These are phyloP conservation scores for Hamigera avellanea DNA, from an alignment of 495 filamentous ascomycete genomes.

Conservation along the genomic window DNA sequence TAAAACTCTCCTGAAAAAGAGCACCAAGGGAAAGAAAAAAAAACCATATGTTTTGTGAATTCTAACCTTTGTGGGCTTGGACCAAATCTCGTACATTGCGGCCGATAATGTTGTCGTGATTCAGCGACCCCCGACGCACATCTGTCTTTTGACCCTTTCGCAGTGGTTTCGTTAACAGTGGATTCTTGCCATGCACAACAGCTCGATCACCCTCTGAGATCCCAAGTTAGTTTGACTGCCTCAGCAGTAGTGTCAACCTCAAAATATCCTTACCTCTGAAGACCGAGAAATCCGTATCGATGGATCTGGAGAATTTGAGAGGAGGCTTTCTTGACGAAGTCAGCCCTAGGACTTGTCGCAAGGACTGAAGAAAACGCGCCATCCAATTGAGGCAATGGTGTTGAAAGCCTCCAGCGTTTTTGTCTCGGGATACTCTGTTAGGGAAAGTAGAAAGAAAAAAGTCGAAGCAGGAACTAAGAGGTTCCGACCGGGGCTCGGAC, in stretches of 20 bases:
- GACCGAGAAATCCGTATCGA: slow-evolving; percentile 30
- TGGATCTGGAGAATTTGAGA: slow-evolving; percentile 14
- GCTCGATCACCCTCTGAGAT: slow-evolving; percentile 47
- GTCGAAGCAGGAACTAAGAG: too few species aligned
- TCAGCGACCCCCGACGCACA: slow-evolving; percentile 37
- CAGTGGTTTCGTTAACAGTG: slow-evolving; percentile 41
- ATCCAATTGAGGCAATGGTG: slow-evolving; percentile 12
- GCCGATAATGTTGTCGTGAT: slow-evolving; percentile 54
- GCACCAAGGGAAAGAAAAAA: too few species aligned
- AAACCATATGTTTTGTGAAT: too few species aligned
- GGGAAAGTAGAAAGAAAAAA: too few species aligned
- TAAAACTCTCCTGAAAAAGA: neutral
- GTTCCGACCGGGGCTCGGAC: too few species aligned
- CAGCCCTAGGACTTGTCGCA: slow-evolving; percentile 24
- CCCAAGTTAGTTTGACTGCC: too few species aligned
- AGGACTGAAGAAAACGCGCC: slow-evolving; percentile 27
- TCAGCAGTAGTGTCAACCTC: too few species aligned
- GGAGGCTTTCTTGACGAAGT: slow-evolving; percentile 3
- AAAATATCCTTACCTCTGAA: slow-evolving; percentile 30
- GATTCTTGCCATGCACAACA: slow-evolving; percentile 38
- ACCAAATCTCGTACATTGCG: slow-evolving; percentile 43
- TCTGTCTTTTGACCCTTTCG: slow-evolving; percentile 30
- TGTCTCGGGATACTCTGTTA: too few species aligned
- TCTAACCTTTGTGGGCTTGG: slow-evolving; percentile 33
- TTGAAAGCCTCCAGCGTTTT: neutral